These are phyloP conservation scores for Fulvia fulva DNA, from an alignment of 2,329 filamentous ascomycete species.

Conservation along the genomic window DNA sequence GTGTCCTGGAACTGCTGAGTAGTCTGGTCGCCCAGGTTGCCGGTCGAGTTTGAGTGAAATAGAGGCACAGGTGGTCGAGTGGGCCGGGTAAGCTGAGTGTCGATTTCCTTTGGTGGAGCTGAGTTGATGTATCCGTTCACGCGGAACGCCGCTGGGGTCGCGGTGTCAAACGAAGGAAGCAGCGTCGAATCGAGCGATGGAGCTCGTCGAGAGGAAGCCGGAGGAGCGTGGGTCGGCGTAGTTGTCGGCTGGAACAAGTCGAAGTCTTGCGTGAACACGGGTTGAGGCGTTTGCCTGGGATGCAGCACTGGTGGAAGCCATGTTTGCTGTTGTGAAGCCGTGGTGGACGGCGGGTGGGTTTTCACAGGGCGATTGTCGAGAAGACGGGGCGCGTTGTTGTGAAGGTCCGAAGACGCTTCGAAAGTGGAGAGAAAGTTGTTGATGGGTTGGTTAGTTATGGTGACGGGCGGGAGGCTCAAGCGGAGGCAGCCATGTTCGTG, in stretches of 20 bases:
- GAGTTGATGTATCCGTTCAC: slow-evolving; percentile 54
- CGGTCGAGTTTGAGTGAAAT: slow-evolving; percentile 52
- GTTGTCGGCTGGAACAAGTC: slow-evolving; percentile 63
- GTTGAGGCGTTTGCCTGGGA: slow-evolving; percentile 46
- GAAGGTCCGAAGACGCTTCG: slow-evolving; percentile 32
- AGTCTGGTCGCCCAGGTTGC: slow-evolving; percentile 22
- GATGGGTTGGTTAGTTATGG: slow-evolving; percentile 26
- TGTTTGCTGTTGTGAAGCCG: slow-evolving; percentile 70
- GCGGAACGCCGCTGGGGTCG: slow-evolving; percentile 53
- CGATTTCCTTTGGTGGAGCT: slow-evolving; percentile 23
- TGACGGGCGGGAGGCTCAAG: slow-evolving; percentile 28
- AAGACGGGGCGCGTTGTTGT: slow-evolving; percentile 32
- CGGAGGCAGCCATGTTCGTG: slow-evolving; percentile 34
- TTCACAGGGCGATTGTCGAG: slow-evolving; percentile 50
- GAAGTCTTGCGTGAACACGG: slow-evolving; percentile 62
- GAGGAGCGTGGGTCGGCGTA: slow-evolving; percentile 36
- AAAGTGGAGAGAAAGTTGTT: slow-evolving; percentile 24
- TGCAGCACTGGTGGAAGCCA: slow-evolving; percentile 65
- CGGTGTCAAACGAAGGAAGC: slow-evolving; percentile 56
- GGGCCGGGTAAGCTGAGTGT: slow-evolving; percentile 15
- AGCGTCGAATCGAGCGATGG: slow-evolving; percentile 51
- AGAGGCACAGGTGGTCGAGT: slow-evolving; percentile 65
- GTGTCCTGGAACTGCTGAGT: slow-evolving; percentile 41
- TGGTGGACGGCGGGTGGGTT: slow-evolving; percentile 75
- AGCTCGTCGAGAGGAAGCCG: slow-evolving; percentile 44